Percentiles rank a stretch among this genome's conserved stretches.
phyloP scores from a whole-genome alignment of 2,329 filamentous ascomycete genomes.

The Amesomyces nigricolor region DNA sequence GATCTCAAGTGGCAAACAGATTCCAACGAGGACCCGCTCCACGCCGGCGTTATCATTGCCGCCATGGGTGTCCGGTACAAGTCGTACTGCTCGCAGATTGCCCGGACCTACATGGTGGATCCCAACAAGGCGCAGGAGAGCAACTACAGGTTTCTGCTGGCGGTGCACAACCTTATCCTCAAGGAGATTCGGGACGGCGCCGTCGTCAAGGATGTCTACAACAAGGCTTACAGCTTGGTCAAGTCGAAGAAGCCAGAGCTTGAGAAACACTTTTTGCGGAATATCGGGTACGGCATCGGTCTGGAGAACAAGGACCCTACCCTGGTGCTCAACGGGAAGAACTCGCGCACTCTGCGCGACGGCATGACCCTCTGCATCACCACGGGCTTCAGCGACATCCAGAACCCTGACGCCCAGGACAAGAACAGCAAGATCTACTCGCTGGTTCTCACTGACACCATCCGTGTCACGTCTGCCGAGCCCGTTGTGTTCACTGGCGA shows the following conservation, averaged over 20 bases:
- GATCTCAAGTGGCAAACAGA: slow-evolving; percentile 77
- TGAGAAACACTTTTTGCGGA: slow-evolving; percentile 91
- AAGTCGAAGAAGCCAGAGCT: slow-evolving; percentile 90
- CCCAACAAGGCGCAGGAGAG: slow-evolving; percentile 93
- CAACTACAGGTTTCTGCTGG: slow-evolving; percentile 83
- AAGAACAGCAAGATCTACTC: slow-evolving; percentile 88
- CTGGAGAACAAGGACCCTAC: slow-evolving; percentile 85
- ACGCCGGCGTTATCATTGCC: slow-evolving; percentile 89
- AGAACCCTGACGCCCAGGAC: slow-evolving; percentile 80
- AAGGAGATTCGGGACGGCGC: slow-evolving; percentile 87
- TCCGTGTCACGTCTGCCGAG: slow-evolving; percentile 76
- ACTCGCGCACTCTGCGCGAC: slow-evolving; percentile 74
- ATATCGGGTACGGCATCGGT: slow-evolving; percentile 85
- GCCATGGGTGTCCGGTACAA: slow-evolving; percentile 91
- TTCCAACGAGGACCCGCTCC: slow-evolving; percentile 74
- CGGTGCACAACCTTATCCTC: slow-evolving; percentile 81
- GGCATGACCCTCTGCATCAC: slow-evolving; percentile 95
- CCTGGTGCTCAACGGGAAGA: slow-evolving; percentile 82
- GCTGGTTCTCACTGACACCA: slow-evolving; percentile 84
- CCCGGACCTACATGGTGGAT: slow-evolving; percentile 91
- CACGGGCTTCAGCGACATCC: slow-evolving; percentile 82
- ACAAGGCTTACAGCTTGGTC: slow-evolving; percentile 74
- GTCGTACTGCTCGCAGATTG: slow-evolving; percentile 89
- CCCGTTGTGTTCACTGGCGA: slow-evolving; percentile 89
- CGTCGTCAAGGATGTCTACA: slow-evolving; percentile 82